Percentiles rank a stretch among this genome's conserved stretches.
phyloP scores from a whole-genome alignment of 495 filamentous ascomycete genomes.

The Cercophora scortea region DNA sequence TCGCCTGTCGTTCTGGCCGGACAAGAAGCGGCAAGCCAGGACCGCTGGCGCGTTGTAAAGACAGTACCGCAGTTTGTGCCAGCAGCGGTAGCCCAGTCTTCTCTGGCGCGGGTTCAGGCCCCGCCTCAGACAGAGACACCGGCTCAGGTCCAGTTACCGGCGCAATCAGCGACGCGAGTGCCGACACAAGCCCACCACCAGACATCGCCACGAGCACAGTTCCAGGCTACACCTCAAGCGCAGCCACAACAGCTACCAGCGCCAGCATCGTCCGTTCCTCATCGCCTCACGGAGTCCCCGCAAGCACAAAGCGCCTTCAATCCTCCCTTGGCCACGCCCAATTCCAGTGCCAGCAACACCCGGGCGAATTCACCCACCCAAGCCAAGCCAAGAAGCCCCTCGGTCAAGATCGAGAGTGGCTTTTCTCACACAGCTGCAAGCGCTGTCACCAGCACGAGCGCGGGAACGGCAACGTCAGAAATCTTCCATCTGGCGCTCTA shows the following conservation, averaged over 20 bases:
- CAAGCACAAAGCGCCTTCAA: not conserved
- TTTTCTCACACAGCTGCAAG: not conserved
- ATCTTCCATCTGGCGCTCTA: not conserved
- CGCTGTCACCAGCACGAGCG: not conserved
- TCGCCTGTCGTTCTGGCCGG: not conserved
- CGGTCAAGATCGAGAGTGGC: not conserved
- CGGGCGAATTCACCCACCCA: conserved; percentile 7
- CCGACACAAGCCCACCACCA: not conserved
- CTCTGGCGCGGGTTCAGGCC: no score
- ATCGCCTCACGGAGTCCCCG: not conserved
- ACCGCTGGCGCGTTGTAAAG: not conserved
- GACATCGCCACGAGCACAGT: no score
- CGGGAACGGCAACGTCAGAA: not conserved
- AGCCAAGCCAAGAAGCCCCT: not conserved
- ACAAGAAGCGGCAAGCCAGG: not conserved
- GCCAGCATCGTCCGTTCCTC: no score
- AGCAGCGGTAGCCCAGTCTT: no score
- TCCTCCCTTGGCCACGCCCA: conserved; percentile 9
- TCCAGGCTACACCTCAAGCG: no score
- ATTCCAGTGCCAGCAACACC: conserved; percentile 6
- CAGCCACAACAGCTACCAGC: no score
- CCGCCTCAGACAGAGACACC: no score
- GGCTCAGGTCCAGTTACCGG: no score
- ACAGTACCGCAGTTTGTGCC: not conserved
- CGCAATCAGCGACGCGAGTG: not conserved